Conservation (phyloP, 2,329 filamentous ascomycete genomes). For the Monilinia aucupariae region DNA sequence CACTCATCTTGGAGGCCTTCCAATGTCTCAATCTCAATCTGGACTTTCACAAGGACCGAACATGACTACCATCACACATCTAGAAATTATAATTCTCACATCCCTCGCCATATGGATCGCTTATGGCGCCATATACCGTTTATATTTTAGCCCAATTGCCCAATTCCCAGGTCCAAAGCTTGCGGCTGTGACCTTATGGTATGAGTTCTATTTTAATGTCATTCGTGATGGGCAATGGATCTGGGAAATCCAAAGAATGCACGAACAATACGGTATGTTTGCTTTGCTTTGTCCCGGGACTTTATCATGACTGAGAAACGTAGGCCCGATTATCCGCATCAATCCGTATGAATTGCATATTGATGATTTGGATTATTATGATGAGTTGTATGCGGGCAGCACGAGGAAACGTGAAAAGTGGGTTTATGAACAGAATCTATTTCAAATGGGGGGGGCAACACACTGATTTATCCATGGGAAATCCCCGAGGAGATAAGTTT, state of each 20-base stretch:
- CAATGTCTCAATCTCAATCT: neutral
- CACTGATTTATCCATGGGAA: no score
- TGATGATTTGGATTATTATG: conserved; percentile 36
- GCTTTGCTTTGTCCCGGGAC: conserved; percentile 29
- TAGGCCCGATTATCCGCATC: conserved; percentile 12
- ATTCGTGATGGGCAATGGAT: conserved; percentile 40
- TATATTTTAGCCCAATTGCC: conserved; percentile 36
- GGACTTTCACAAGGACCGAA: neutral
- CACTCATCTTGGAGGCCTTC: neutral
- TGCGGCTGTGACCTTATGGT: conserved; percentile 33
- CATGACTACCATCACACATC: neutral
- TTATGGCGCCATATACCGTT: conserved; percentile 24
- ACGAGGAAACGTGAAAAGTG: conserved; percentile 20
- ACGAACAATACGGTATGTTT: conserved; percentile 38
- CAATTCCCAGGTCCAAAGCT: conserved; percentile 35
- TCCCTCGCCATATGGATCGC: conserved; percentile 9
- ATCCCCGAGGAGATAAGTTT: neutral
- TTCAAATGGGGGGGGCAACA: neutral
- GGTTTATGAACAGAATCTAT: conserved; percentile 12
- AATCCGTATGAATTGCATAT: conserved; percentile 39
- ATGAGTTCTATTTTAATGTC: conserved; percentile 40
- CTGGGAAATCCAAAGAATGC: conserved; percentile 40
- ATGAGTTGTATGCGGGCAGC: conserved; percentile 37
- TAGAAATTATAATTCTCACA: neutral
- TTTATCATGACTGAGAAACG: neutral